A percentile compares a stretch with the other conserved stretches of the same genome.
These are phyloP conservation scores for Boletus barrowsii DNA, from an alignment of 768 basidiomycete genomes.

Conservation along the genomic window DNA sequence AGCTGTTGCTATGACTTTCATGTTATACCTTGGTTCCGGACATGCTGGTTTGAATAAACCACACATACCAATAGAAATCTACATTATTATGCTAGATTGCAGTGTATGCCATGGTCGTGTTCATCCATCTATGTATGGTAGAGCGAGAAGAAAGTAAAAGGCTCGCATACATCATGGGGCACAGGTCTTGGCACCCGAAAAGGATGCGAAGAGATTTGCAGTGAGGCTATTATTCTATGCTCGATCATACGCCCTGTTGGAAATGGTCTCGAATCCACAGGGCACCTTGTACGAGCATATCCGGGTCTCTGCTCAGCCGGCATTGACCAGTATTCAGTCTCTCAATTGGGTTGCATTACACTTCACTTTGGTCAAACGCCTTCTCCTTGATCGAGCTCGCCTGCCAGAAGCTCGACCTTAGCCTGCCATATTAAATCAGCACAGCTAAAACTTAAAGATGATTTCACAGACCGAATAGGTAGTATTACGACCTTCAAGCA, in stretches of 20 bases:
- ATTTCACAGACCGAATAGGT: constrained; percentile 56
- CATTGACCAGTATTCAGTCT: not conserved
- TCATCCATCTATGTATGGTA: not conserved
- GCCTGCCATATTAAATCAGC: constrained; percentile 35
- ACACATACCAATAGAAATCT: not conserved
- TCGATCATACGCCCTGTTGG: constrained; percentile 76
- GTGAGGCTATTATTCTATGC: constrained; percentile 46
- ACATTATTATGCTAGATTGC: not conserved
- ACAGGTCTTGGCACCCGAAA: not conserved
- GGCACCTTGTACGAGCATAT: constrained; percentile 79
- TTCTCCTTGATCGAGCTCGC: constrained; percentile 63
- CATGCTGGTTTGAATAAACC: not conserved
- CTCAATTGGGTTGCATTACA: constrained; percentile 1
- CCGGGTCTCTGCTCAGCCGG: not conserved
- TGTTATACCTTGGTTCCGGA: not conserved
- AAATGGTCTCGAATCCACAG: constrained; percentile 54
- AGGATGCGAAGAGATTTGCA: not conserved
- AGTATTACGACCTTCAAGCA: constrained; percentile 62
- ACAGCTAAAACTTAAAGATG: not conserved
- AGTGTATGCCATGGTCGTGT: constrained; percentile 12
- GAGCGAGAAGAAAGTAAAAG: not conserved
- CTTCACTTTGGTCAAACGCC: constrained; percentile 36
- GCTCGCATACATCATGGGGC: not conserved
- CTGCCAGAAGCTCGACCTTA: constrained; percentile 60
- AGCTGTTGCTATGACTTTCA: constrained; percentile 34